Evolutionary conservation across 1,284 basidiomycete species (phyloP), one percentile per base, ranked within the genome.

Genomic region (Apiotrichum montevideense): DNA sequence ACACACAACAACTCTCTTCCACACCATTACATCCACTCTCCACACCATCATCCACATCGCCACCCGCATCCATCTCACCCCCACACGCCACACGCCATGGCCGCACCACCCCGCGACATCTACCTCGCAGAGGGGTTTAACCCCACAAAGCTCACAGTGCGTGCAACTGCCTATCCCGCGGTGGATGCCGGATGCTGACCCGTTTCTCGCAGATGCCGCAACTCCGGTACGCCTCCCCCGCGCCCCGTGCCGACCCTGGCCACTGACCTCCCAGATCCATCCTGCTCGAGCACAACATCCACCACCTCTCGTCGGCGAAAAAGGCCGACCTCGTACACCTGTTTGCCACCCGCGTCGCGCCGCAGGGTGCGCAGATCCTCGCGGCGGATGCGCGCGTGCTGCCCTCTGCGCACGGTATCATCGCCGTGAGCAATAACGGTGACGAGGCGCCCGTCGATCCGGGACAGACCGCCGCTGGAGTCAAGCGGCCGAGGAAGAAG

Each of bases 61-160:
- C 37, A 35, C 50, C 39, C 48, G 54, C 48, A 7, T 11, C 37
- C 37, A 11, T 37, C 6, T 37, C 37, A 37, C 37, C 11, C 7
- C 37, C 11, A 37, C 39, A 35, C 14, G 15, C 35, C 9, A 35
- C 37, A 6, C 39, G 34, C n/a, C n/a, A 51, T 75, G 73, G 57
- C 71, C 9, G 63, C 62, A 13, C 76, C 74, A 14, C 52, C 67
- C 21, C 65, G 69, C 14, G 68, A 70, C 10, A 63, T 68, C 8
- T 96, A 97, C 76, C 84, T 97, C 57, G 82, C 88, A 49, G 82
- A 84, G 7, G 86, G 86, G 64, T 98, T 96, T 64, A 87, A 97
- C 62, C 85, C 93, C 1, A 67, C 80, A 11, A 79, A 83, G 2
- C 83, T 94, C 58, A 95, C 64, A 53, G 75, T 76, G 54, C 54